These are phyloP conservation scores for Candida yuanshanica DNA, from an alignment of 805 yeast genomes.

Conservation along the genomic window DNA sequence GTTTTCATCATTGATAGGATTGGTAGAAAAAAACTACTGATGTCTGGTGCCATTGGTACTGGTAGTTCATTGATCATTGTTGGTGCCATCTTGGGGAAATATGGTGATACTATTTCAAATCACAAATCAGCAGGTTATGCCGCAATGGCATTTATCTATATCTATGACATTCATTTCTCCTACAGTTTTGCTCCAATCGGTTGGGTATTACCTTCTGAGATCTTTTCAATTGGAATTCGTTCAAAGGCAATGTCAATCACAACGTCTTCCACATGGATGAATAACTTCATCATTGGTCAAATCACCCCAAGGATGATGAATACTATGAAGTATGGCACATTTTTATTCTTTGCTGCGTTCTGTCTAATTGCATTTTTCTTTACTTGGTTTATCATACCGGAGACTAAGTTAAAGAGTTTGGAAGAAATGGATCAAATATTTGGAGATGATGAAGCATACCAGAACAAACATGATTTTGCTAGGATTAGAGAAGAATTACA, in stretches of 20 bases:
- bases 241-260: slow-evolving; percentile 38
- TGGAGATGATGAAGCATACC: slow-evolving; percentile 4
- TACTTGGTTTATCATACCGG: slow-evolving; percentile 4
- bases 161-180: slow-evolving; percentile 40
- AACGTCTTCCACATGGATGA: slow-evolving; percentile 41
- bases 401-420: slow-evolving; percentile 4
- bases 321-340: slow-evolving; percentile 37
- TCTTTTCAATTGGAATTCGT: slow-evolving; percentile 36
- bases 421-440: slow-evolving; percentile 10
- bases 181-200: slow-evolving; percentile 41
- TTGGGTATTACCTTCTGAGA: slow-evolving; percentile 40
- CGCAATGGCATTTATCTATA: slow-evolving; percentile 36
- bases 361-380: slow-evolving; percentile 3
- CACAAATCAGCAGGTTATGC: slow-evolving; percentile 31
- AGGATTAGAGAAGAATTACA: slow-evolving; percentile 1
- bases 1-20: slow-evolving; percentile 30
- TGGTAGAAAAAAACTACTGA: slow-evolving; percentile 39
- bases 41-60: slow-evolving; percentile 33
- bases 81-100: slow-evolving; percentile 27
- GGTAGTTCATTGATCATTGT: slow-evolving; percentile 39
- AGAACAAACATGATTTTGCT: slow-evolving; percentile 3
- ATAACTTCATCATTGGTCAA: slow-evolving; percentile 42
- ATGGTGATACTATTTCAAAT: neutral
- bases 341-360: slow-evolving; percentile 26
- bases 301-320: slow-evolving; percentile 38